These are phyloP conservation scores for Cladorrhinum sp. DNA, from an alignment of 2,329 filamentous ascomycete genomes.

Conservation along the genomic window DNA sequence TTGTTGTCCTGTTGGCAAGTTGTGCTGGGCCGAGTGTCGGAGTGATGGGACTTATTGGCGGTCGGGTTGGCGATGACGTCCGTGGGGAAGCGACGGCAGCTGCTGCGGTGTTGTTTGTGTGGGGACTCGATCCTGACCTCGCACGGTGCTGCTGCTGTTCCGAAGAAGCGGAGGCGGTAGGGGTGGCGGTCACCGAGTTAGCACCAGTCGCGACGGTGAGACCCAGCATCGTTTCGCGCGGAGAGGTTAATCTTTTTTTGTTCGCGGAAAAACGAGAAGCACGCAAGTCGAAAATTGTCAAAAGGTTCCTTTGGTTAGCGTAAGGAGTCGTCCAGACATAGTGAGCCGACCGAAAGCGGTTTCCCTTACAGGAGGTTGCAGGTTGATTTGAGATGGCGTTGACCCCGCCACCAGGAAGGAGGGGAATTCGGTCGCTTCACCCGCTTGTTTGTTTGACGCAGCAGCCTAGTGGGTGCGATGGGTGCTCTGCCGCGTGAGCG, in stretches of 20 bases:
- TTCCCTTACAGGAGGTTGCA: background rate
- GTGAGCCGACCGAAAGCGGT: constrained; percentile 2
- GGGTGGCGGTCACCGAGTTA: constrained; percentile 24
- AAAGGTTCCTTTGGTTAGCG: background rate
- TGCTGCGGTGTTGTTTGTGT: constrained; percentile 5
- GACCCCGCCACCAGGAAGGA: background rate
- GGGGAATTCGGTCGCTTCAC: background rate
- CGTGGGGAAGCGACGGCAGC: constrained; percentile 27
- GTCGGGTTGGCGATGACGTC: constrained; percentile 45
- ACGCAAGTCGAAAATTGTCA: background rate
- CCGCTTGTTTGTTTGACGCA: background rate
- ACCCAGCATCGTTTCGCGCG: constrained; percentile 28
- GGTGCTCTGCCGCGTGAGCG: background rate
- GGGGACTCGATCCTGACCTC: constrained; percentile 1
- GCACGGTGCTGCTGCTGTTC: constrained; percentile 6
- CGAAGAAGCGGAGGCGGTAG: constrained; percentile 20
- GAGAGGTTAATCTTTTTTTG: background rate
- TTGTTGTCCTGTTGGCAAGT: constrained; percentile 26
- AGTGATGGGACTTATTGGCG: constrained; percentile 55
- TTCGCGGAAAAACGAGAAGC: background rate
- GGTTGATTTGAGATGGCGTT: background rate
- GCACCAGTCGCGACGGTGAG: constrained; percentile 30
- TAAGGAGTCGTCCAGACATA: background rate
- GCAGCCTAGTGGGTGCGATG: background rate
- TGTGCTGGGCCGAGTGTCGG: constrained; percentile 44